Base-by-base conservation (phyloP, 2,329 filamentous ascomycete genomes). In the Lecanoromycetidae sp. region DNA sequence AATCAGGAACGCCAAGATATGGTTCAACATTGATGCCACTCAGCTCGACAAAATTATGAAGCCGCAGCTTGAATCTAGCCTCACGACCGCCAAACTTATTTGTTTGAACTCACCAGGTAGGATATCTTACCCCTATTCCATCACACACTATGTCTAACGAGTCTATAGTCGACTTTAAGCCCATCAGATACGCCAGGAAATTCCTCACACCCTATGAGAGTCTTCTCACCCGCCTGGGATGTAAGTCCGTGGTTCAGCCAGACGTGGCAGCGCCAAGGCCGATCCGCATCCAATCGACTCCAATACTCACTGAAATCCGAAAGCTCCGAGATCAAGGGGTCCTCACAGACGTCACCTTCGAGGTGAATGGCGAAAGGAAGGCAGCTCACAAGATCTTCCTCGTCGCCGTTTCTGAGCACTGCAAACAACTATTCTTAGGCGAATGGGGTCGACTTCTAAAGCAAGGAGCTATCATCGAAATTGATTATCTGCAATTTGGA, bases 131-230 rank as follows among this genome's bases (percentile, higher is more conserved):
- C 22, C 23, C n/a, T 10, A 43, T 30, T 17, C 12, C 22, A 40
- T 17, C n/a, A 4, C 30, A 3, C 13, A 7, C 10, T 2, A 17
- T n/a, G 17, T n/a, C 38, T 40, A 30, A 40, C 38, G 10, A 6
- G 20, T 8, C 25, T 17, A 3, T 8, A 49, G 43, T 38, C 3
- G 50, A 52, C 13, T 38, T 47, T 7, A 9, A 25, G 25, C 27
- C 23, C 29, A 32, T 48, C 1, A 46, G 17, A 39, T 5, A 12
- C 5, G 26, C 48, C 2, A 39, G 15, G 19, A 52, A 52, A 12
- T 52, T 52, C 20, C 26, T 52, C n/a, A 35, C 42, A 1, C 51
- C 51, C 7, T 52, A 52, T 26, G 51, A 50, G 12, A 30, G 12
- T 6, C 34, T 50, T 17, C 39, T 50, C 5, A 38, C 2, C 4